Evolutionary conservation across 805 yeast species (phyloP).

Genomic region (Saccharomycopsis fermentans): DNA sequence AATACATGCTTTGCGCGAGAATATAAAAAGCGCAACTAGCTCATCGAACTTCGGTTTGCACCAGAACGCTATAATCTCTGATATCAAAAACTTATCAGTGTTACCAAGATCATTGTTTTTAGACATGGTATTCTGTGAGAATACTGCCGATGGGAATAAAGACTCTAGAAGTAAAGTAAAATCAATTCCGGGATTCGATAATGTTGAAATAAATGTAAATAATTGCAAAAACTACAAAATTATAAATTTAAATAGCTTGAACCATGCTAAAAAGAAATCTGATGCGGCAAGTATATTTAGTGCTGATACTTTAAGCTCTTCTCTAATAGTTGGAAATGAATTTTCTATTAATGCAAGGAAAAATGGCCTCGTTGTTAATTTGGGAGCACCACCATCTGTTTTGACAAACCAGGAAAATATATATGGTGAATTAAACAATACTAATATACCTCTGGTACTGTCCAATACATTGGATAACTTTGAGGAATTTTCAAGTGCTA

Average conservation of each 20-base stretch:
- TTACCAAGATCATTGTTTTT: constrained; percentile 45
- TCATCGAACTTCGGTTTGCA: constrained; percentile 20
- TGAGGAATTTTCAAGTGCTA: constrained; percentile 33
- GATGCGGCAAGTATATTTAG: constrained; percentile 11
- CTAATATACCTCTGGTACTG: constrained; percentile 26
- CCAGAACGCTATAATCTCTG: constrained; percentile 19
- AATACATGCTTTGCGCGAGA: constrained; percentile 56
- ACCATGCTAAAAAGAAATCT: not conserved
- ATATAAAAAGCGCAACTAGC: constrained; percentile 50
- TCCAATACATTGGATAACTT: constrained; percentile 32
- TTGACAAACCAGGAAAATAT: constrained; percentile 32
- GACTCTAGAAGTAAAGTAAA: not conserved
- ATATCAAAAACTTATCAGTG: constrained; percentile 27
- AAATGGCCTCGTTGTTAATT: constrained; percentile 26
- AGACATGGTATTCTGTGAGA: constrained; percentile 26
- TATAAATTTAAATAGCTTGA: not conserved
- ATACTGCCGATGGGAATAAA: not conserved
- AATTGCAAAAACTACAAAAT: constrained; percentile 3
- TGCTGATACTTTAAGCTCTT: constrained; percentile 9
- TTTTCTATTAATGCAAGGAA: not conserved
- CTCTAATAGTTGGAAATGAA: not conserved
- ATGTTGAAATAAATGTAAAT: not conserved
- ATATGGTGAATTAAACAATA: constrained; percentile 34
- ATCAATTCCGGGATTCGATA: not conserved
- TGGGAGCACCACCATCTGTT: constrained; percentile 32